Evolutionary conservation across 805 yeast genomes (phyloP).

Genomic region (Lipomyces japonicus): DNA sequence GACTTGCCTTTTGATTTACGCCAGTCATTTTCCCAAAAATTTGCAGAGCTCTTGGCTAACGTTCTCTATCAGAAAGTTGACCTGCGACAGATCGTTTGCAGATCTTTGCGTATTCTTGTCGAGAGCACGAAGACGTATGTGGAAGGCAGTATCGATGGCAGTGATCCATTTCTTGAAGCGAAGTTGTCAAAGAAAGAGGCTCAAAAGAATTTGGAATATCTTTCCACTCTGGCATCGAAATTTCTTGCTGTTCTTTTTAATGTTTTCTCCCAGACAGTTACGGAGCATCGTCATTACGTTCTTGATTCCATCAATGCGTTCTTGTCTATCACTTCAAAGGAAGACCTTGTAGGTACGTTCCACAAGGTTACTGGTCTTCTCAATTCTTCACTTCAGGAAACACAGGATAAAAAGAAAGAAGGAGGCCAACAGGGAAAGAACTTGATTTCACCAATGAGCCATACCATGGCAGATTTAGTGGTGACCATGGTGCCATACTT

Average conservation of each 20-base stretch:
- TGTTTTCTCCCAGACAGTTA: conserved; percentile 83
- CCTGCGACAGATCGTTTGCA: conserved; percentile 77
- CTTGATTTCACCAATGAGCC: conserved; percentile 52
- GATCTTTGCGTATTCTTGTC: conserved; percentile 70
- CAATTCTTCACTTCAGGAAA: conserved; percentile 56
- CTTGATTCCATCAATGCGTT: conserved; percentile 83
- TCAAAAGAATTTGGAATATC: conserved; percentile 53
- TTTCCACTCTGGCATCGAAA: conserved; percentile 62
- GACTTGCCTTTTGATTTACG: conserved; percentile 76
- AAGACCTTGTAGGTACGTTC: conserved; percentile 69
- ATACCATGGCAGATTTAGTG: conserved; percentile 87
- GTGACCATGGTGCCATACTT: conserved; percentile 84
- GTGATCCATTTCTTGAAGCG: conserved; percentile 52
- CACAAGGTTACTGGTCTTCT: conserved; percentile 79
- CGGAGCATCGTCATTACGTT: conserved; percentile 78
- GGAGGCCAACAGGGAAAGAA: conserved; percentile 36
- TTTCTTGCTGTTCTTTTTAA: conserved; percentile 83
- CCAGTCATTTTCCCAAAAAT: conserved; percentile 61
- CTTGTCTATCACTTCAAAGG: conserved; percentile 54
- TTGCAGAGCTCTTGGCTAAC: conserved; percentile 74
- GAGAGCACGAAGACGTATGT: conserved; percentile 65
- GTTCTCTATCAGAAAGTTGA: conserved; percentile 69
- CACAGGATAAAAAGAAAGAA: conserved; percentile 38
- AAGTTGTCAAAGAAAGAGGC: conserved; percentile 59
- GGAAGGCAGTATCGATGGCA: conserved; percentile 57